These are phyloP conservation scores for Aureobasidium pullulans DNA, from an alignment of 2,329 filamentous ascomycete genomes.

Conservation along the genomic window DNA sequence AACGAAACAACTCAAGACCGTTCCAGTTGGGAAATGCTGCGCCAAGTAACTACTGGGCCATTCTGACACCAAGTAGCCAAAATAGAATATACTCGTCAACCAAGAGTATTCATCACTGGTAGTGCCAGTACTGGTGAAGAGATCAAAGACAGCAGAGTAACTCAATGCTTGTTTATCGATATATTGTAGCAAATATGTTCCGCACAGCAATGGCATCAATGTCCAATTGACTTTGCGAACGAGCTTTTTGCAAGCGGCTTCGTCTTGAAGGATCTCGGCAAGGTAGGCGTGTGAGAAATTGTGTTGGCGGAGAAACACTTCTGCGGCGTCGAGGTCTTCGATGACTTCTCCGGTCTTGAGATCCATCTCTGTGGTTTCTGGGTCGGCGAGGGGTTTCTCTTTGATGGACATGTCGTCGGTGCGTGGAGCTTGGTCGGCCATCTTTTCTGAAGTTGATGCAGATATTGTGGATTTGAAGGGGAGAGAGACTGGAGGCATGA, in stretches of 20 bases:
- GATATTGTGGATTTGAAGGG: neutral
- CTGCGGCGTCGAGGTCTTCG: conserved; percentile 40
- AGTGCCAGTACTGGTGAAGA: conserved; percentile 44
- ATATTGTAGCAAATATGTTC: conserved; percentile 44
- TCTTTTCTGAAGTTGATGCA: neutral
- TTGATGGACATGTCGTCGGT: neutral
- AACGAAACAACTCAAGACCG: conserved; percentile 36
- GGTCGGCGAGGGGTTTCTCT: neutral
- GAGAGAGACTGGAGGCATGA: neutral
- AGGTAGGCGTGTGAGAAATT: conserved; percentile 38
- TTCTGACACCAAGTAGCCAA: conserved; percentile 32
- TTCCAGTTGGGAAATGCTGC: conserved; percentile 28
- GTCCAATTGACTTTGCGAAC: conserved; percentile 43
- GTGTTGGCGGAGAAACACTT: conserved; percentile 43
- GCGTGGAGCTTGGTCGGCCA: neutral
- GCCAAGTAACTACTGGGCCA: conserved; percentile 23
- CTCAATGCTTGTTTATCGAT: conserved; percentile 44
- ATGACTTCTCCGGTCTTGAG: conserved; percentile 26
- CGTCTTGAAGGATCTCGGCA: conserved; percentile 39
- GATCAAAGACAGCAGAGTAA: conserved; percentile 50
- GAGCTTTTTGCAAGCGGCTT: conserved; percentile 25
- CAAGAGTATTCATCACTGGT: conserved; percentile 43
- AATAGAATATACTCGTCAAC: conserved; percentile 51
- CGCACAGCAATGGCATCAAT: conserved; percentile 45
- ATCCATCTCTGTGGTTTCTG: conserved; percentile 10